Percentiles rank a stretch among this genome's conserved stretches.
Conservation (phyloP, 495 filamentous ascomycete species). For the Aspergillus egyptiacus region DNA sequence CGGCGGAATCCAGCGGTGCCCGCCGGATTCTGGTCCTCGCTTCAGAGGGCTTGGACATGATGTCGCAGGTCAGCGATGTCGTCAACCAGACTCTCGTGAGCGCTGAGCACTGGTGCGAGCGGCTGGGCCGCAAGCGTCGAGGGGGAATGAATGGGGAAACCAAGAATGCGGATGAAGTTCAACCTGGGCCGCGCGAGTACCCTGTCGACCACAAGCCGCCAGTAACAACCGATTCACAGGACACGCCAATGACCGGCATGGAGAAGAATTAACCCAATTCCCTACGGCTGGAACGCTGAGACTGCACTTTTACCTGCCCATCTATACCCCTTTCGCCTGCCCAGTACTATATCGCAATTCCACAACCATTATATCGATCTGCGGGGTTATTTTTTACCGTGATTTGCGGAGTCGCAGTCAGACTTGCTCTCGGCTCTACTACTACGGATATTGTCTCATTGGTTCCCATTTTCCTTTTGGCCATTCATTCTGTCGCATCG, state of each 20-base stretch:
- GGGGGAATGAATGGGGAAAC: too few relatives aligned
- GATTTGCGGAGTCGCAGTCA: not conserved
- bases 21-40: constrained; percentile 73
- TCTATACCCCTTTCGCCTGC: too few relatives aligned
- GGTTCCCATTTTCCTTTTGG: not conserved
- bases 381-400: not conserved
- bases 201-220: constrained; percentile 34
- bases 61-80: constrained; percentile 73
- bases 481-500: not conserved
- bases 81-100: constrained; percentile 78
- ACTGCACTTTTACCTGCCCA: too few relatives aligned
- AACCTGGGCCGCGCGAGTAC: constrained; percentile 22
- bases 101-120: constrained; percentile 82
- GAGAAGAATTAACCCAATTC: too few relatives aligned
- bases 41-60: constrained; percentile 83
- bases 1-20: constrained; percentile 48
- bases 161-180: constrained; percentile 20
- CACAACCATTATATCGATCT: not conserved
- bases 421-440: not conserved
- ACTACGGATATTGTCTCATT: too few relatives aligned
- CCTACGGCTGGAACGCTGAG: too few relatives aligned
- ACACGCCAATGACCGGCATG: constrained; percentile 38
- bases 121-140: constrained; percentile 55
- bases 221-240: constrained; percentile 22
- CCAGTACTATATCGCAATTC: too few relatives aligned